These are phyloP conservation scores for Sordaria brevicollis DNA, from an alignment of 495 filamentous ascomycete species.

Conservation along the genomic window DNA sequence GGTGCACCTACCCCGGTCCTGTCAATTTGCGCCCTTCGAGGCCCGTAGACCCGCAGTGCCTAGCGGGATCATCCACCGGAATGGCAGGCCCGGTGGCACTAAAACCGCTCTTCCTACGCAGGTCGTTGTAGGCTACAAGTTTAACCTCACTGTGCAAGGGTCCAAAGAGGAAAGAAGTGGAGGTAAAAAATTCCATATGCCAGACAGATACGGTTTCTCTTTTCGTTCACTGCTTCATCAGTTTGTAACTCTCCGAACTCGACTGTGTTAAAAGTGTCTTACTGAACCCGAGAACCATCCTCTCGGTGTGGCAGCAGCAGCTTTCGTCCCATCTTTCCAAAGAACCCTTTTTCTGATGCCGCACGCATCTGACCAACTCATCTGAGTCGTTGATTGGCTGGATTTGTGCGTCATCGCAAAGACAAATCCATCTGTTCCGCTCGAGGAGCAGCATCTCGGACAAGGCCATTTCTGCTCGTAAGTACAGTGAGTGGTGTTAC, in stretches of 20 bases:
- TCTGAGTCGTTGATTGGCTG: background rate
- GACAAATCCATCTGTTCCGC: background rate
- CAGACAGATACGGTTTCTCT: background rate
- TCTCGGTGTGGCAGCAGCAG: background rate
- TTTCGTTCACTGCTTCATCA: background rate
- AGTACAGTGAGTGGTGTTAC: background rate
- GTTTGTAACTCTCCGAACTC: background rate
- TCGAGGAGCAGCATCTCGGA: background rate
- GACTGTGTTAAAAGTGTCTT: background rate
- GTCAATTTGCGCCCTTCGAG: background rate
- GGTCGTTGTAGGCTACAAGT: no score
- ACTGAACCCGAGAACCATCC: background rate
- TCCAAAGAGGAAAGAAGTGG: background rate
- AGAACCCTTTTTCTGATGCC: background rate
- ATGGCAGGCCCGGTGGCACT: no score
- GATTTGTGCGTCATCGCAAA: background rate
- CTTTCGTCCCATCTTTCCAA: background rate
- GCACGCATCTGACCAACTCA: background rate
- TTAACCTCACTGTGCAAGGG: background rate
- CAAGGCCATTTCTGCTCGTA: background rate
- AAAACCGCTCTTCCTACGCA: no score
- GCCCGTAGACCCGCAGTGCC: no score
- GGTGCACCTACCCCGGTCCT: background rate
- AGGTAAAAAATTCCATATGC: background rate
- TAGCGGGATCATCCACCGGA: no score